phyloP scores from a whole-genome alignment of 1,284 basidiomycete species.

The Ustilago xerochloae region DNA sequence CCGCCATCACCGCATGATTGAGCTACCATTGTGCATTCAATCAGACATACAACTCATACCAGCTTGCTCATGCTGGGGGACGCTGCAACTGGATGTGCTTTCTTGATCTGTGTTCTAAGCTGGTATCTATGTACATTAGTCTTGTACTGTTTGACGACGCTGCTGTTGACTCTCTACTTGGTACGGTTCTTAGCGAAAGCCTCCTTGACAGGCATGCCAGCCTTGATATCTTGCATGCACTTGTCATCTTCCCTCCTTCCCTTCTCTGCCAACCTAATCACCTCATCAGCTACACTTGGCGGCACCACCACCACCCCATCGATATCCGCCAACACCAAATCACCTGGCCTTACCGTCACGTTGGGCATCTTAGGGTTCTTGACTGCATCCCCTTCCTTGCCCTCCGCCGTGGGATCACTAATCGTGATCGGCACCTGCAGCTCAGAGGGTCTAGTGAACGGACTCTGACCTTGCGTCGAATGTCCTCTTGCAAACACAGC shows the following conservation, averaged over 20 bases:
- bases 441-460: constrained; percentile 84
- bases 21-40: background rate
- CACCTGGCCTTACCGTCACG: constrained; percentile 79
- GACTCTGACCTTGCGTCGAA: constrained; percentile 86
- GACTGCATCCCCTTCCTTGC: constrained; percentile 8
- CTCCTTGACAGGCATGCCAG: constrained; percentile 79
- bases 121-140: too few relatives aligned
- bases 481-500: constrained; percentile 76
- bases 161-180: too few relatives aligned
- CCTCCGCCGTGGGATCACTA: constrained; percentile 52
- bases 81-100: too few relatives aligned
- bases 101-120: too few relatives aligned
- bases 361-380: constrained; percentile 67
- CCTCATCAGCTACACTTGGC: constrained; percentile 73
- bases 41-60: background rate
- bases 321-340: constrained; percentile 85
- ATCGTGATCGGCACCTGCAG: constrained; percentile 81
- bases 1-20: constrained; percentile 27
- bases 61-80: background rate
- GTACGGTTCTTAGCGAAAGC: constrained; percentile 83
- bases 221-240: constrained; percentile 81
- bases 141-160: too few relatives aligned
- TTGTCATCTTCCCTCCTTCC: constrained; percentile 78
- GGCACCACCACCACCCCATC: constrained; percentile 91
- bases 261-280: constrained; percentile 75